Evolutionary conservation across 306 rosid species (phyloP).

Genomic region (Quercus ilex): DNA sequence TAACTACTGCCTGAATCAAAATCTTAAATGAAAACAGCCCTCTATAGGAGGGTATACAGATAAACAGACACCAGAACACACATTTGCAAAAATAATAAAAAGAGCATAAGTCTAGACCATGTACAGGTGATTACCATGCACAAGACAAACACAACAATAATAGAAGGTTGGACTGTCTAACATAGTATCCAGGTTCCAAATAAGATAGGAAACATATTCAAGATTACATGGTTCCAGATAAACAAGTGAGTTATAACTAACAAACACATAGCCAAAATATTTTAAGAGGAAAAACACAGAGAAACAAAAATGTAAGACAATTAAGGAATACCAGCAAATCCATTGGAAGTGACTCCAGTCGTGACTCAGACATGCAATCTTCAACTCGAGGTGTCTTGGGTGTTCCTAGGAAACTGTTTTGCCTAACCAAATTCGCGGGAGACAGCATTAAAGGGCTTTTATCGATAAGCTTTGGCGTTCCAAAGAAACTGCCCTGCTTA

Average conservation of each 20-base stretch:
- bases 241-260: neutral
- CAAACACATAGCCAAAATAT: no score
- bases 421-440: constrained; percentile 61
- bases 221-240: neutral
- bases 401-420: constrained; percentile 43
- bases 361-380: constrained; percentile 52
- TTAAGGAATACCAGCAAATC: constrained; percentile 64
- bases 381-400: constrained; percentile 70
- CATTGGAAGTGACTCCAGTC: constrained; percentile 80
- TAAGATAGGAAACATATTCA: neutral
- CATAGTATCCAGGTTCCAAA: neutral
- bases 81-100: neutral
- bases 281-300: neutral
- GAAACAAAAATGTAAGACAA: neutral
- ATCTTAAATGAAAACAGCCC: neutral
- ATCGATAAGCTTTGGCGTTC: constrained; percentile 58
- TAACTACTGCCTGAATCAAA: neutral
- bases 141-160: neutral
- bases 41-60: neutral
- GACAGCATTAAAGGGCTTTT: constrained; percentile 68
- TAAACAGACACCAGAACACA: neutral
- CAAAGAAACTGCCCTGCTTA: constrained; percentile 38
- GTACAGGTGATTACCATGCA: neutral
- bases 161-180: neutral
- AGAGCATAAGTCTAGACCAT: neutral